phyloP scores from a whole-genome alignment of 2,329 filamentous ascomycete genomes.

The Ciborinia camelliae region DNA sequence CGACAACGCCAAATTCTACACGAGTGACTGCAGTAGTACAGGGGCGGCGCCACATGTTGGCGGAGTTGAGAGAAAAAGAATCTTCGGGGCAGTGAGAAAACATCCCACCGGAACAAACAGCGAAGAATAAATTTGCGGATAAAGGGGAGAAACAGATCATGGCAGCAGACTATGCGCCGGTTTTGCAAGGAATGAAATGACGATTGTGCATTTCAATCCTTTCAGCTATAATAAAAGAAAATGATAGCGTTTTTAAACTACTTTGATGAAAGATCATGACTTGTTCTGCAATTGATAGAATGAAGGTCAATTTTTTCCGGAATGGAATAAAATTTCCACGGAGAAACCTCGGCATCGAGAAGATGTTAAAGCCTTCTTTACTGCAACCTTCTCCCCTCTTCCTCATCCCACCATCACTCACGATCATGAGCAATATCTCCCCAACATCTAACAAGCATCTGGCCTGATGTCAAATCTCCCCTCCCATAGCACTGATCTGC shows the following conservation, averaged over 20 bases:
- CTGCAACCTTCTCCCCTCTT: neutral
- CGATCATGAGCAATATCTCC: neutral
- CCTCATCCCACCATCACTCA: no score
- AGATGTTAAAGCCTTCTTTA: neutral
- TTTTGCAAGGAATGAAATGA: no score
- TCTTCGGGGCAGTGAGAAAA: neutral
- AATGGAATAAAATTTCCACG: neutral
- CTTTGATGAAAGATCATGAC: neutral
- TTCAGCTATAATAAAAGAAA: neutral
- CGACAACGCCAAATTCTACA: neutral
- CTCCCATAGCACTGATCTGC: slow-evolving; percentile 22
- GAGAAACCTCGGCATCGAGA: neutral
- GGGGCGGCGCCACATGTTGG: neutral
- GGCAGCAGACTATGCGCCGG: neutral
- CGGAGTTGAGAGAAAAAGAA: neutral
- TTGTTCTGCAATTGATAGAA: neutral
- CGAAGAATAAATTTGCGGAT: neutral
- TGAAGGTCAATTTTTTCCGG: neutral
- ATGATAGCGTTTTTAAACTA: neutral
- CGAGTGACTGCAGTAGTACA: neutral
- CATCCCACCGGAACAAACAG: neutral
- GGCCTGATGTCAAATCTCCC: neutral
- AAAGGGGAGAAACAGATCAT: neutral
- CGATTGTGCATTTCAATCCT: neutral
- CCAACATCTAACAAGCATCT: neutral